phyloP scores from a whole-genome alignment of 2,329 filamentous ascomycete species.

The Claviceps africana region DNA sequence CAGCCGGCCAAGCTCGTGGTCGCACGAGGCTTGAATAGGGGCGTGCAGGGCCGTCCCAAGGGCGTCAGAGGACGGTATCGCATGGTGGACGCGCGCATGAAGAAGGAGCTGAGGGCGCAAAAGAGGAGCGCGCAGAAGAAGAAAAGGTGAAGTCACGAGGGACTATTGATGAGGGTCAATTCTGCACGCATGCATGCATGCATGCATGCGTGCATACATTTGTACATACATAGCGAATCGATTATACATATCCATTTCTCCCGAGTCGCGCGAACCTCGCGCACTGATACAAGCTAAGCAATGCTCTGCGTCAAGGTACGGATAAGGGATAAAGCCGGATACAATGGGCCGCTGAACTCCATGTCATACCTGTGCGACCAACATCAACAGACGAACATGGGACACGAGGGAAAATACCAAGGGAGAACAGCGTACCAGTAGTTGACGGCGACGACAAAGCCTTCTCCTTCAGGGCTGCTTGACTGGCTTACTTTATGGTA shows the following conservation, averaged over 20 bases:
- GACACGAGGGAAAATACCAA: not conserved
- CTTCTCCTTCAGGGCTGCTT: conserved; percentile 51
- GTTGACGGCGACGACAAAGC: conserved; percentile 65
- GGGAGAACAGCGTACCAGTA: conserved; percentile 48
- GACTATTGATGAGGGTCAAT: not conserved
- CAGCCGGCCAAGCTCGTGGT: conserved; percentile 78
- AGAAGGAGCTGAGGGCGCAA: conserved; percentile 85
- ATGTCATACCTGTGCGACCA: conserved; percentile 53
- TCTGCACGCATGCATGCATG: too few relatives aligned
- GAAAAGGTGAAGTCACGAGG: conserved; percentile 11
- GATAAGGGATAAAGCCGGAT: conserved; percentile 45
- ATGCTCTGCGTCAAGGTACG: conserved; percentile 18
- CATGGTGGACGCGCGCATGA: conserved; percentile 89
- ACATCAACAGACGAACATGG: conserved; percentile 2
- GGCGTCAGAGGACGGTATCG: conserved; percentile 95
- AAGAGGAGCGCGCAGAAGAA: conserved; percentile 67
- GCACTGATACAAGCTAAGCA: not conserved
- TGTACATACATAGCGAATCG: not conserved
- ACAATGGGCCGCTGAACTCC: conserved; percentile 58
- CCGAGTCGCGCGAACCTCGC: not conserved
- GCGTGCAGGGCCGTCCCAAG: conserved; percentile 71
- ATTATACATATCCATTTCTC: not conserved
- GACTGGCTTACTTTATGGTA: conserved; percentile 72
- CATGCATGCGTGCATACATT: too few relatives aligned
- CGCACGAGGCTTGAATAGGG: conserved; percentile 69